Conservation (phyloP, 2,329 filamentous ascomycete genomes). For the Ophiocordyceps camponoti-saundersi region DNA sequence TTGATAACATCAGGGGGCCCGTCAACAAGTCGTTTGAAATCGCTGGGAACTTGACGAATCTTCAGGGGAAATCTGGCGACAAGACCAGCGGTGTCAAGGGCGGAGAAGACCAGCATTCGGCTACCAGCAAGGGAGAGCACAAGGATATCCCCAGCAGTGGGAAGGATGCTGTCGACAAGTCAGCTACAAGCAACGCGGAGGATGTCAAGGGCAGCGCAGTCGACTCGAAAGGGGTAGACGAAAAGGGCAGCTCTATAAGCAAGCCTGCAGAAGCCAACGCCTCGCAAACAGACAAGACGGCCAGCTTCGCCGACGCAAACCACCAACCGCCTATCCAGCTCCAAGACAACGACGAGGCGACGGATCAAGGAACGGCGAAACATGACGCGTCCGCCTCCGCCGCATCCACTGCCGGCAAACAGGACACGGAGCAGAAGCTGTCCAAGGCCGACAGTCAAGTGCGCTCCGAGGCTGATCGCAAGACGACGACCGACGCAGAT, state of each 20-base stretch:
- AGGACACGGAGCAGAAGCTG: neutral
- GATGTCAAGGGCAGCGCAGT: no score
- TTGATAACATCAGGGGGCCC: slow-evolving; percentile 4
- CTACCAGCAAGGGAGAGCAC: neutral
- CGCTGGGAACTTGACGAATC: neutral
- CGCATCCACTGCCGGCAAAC: neutral
- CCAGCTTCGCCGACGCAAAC: neutral
- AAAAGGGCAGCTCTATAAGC: neutral
- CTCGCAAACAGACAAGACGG: neutral
- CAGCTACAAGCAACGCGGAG: no score
- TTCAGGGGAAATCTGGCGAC: neutral
- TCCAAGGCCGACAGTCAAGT: neutral
- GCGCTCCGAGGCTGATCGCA: neutral
- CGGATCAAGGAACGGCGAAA: neutral
- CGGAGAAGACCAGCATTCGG: neutral
- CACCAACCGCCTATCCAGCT: neutral
- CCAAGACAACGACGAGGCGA: slow-evolving; percentile 1
- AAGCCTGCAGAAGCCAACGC: neutral
- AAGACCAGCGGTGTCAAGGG: neutral
- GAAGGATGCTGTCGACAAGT: no score
- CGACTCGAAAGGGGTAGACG: neutral
- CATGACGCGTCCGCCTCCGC: neutral
- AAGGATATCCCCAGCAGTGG: no score
- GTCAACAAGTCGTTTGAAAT: slow-evolving; percentile 6
- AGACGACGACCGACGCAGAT: neutral